A percentile compares a stretch with the other conserved stretches of the same genome.
These are phyloP conservation scores for Curvularia sp. DNA, from an alignment of 2,329 filamentous ascomycete species.

Conservation along the genomic window DNA sequence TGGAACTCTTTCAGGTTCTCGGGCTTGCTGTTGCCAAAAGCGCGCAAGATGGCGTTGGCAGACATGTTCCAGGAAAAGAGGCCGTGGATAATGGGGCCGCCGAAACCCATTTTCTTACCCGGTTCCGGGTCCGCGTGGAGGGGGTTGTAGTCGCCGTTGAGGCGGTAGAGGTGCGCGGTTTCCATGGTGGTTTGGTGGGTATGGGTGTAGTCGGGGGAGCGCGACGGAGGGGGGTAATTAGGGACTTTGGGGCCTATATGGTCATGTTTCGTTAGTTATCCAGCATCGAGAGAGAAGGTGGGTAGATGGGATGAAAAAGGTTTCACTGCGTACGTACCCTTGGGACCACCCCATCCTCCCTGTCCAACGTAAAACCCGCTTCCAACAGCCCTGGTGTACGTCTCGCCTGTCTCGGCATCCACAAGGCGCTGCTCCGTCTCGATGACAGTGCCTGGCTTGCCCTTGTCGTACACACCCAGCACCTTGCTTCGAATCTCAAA, in stretches of 20 bases:
- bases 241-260: conserved; percentile 68
- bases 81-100: conserved; percentile 87
- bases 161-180: conserved; percentile 67
- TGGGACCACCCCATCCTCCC: conserved; percentile 85
- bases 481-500: conserved; percentile 82
- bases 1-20: conserved; percentile 87
- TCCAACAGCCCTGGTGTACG: conserved; percentile 72
- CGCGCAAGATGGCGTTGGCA: conserved; percentile 74
- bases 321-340: conserved; percentile 66
- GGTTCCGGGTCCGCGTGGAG: conserved; percentile 87
- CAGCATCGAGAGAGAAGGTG: no score
- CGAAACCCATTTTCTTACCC: conserved; percentile 88
- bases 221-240: conserved; percentile 78
- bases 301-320: no score
- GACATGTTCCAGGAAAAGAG: conserved; percentile 86
- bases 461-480: conserved; percentile 88
- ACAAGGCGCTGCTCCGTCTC: conserved; percentile 81
- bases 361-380: conserved; percentile 83
- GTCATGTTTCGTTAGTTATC: conserved; percentile 1
- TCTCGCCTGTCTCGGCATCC: conserved; percentile 70
- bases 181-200: conserved; percentile 73
- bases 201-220: conserved; percentile 73
- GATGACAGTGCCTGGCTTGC: conserved; percentile 79
- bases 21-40: conserved; percentile 77
- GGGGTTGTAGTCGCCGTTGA: conserved; percentile 95